Evolutionary conservation across 176 grass and related monocot species (phyloP).

Genomic region (Luzula sylvatica): DNA sequence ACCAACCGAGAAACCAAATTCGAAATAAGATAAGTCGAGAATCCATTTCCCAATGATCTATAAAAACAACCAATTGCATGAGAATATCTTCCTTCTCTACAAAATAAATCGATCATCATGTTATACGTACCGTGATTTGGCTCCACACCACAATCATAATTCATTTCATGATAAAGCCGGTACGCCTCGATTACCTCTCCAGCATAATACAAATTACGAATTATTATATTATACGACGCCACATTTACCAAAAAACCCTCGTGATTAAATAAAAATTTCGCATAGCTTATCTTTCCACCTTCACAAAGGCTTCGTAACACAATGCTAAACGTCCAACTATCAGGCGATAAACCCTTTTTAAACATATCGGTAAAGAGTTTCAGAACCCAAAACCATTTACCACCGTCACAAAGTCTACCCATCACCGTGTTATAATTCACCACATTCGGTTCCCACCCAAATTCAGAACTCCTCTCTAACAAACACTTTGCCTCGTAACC

Average conservation of each 20-base stretch:
- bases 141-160: slow-evolving; percentile 31
- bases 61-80: slow-evolving; percentile 48
- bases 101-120: slow-evolving; percentile 57
- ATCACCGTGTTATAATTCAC: slow-evolving; percentile 95
- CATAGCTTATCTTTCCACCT: slow-evolving; percentile 32
- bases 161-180: slow-evolving; percentile 46
- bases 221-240: slow-evolving; percentile 62
- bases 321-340: slow-evolving; percentile 81
- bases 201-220: slow-evolving; percentile 36
- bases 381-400: slow-evolving; percentile 43
- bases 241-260: slow-evolving; percentile 46
- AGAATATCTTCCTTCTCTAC: slow-evolving; percentile 43
- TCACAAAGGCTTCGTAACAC: slow-evolving; percentile 63
- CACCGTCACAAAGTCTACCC: slow-evolving; percentile 52
- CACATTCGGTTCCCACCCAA: slow-evolving; percentile 49
- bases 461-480: slow-evolving; percentile 49
- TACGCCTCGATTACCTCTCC: slow-evolving; percentile 37
- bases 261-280: slow-evolving; percentile 33
- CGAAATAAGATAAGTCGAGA: slow-evolving; percentile 25
- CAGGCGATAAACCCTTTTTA: slow-evolving; percentile 61
- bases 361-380: slow-evolving; percentile 69
- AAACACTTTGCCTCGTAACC: slow-evolving; percentile 42
- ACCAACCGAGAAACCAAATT: slow-evolving; percentile 48
- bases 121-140: slow-evolving; percentile 41
- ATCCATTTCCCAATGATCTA: slow-evolving; percentile 36